Evolutionary conservation across 805 yeast species (phyloP).

Genomic region (Yamadazyma insecticola): DNA sequence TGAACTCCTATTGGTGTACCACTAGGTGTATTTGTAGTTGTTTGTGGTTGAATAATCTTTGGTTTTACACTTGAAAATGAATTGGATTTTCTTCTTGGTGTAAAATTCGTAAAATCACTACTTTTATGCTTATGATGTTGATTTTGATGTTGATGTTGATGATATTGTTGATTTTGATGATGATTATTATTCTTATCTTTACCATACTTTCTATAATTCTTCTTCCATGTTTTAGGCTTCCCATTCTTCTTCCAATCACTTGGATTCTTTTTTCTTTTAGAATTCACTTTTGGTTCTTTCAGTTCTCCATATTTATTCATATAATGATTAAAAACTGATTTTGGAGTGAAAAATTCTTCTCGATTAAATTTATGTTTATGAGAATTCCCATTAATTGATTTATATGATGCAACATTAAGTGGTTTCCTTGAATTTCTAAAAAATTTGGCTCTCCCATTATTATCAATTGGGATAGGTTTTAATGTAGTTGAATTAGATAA

Average conservation of each 20-base stretch:
- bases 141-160: neutral
- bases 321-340: constrained; percentile 64
- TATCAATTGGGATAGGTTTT: constrained; percentile 35
- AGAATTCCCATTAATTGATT: constrained; percentile 5
- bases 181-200: constrained; percentile 3
- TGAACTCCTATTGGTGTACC: neutral
- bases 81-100: constrained; percentile 16
- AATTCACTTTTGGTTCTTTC: constrained; percentile 22
- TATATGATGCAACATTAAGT: constrained; percentile 59
- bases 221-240: constrained; percentile 13
- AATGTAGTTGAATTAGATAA: constrained; percentile 33
- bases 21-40: neutral
- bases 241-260: constrained; percentile 15
- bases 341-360: constrained; percentile 76
- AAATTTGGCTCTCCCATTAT: constrained; percentile 14
- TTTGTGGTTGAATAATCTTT: constrained; percentile 3
- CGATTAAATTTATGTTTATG: constrained; percentile 43
- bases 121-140: constrained; percentile 8
- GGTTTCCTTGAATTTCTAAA: constrained; percentile 51
- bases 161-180: neutral
- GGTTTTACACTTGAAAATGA: constrained; percentile 19
- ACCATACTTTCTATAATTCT: constrained; percentile 10
- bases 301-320: constrained; percentile 59
- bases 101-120: constrained; percentile 9
- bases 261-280: constrained; percentile 10